Conservation (phyloP, 1,139 yeast species). For the Geotrichum phurueaensis region DNA sequence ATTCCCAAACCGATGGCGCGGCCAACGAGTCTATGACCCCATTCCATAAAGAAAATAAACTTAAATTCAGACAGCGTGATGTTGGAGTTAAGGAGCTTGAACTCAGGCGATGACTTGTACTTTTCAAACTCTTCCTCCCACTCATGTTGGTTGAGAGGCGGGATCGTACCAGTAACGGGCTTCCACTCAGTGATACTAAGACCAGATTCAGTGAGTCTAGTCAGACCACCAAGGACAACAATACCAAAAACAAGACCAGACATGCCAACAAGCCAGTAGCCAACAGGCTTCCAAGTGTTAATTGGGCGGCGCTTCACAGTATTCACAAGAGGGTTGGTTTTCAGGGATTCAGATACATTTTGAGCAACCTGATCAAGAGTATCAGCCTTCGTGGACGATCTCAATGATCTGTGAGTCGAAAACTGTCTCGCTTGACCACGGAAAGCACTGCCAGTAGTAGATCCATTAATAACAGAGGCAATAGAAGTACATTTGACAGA, state of each 20-base stretch:
- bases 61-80: conserved; percentile 90
- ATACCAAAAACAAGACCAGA: conserved; percentile 90
- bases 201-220: conserved; percentile 93
- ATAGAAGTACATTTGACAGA: conserved; percentile 6
- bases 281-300: conserved; percentile 44
- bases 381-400: conserved; percentile 13
- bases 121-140: conserved; percentile 83
- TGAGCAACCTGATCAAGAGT: conserved; percentile 17
- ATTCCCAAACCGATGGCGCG: conserved; percentile 81
- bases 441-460: background rate
- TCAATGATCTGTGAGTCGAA: conserved; percentile 14
- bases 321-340: conserved; percentile 17
- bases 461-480: background rate
- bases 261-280: conserved; percentile 87
- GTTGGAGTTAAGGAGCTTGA: conserved; percentile 79
- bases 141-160: conserved; percentile 71
- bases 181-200: conserved; percentile 97
- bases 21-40: conserved; percentile 93
- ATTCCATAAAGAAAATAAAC: conserved; percentile 93
- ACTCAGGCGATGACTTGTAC: conserved; percentile 86
- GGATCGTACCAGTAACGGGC: conserved; percentile 92
- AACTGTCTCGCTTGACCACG: conserved; percentile 4
- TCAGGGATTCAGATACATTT: conserved; percentile 16
- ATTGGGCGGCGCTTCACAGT: conserved; percentile 25
- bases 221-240: conserved; percentile 92